A percentile compares a stretch with the other conserved stretches of the same genome.
These are phyloP conservation scores for Saksenaea vasiformis DNA, from an alignment of 371 early-diverging fungal genomes.

Conservation along the genomic window DNA sequence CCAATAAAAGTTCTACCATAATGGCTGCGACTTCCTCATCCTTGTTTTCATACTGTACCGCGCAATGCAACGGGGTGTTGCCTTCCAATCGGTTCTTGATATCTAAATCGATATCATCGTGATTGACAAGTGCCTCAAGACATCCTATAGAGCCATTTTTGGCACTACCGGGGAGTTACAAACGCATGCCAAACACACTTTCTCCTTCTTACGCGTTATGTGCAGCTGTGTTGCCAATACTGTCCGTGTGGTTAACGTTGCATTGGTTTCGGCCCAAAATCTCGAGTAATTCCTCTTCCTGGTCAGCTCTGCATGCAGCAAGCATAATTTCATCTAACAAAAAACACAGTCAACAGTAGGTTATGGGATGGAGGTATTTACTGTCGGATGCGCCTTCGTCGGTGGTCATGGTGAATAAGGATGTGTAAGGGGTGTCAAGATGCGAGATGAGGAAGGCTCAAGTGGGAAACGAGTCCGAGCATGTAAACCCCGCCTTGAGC, in stretches of 20 bases:
- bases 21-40: slow-evolving; percentile 50
- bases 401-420: slow-evolving; percentile 5
- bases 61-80: slow-evolving; percentile 69
- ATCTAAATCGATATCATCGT: slow-evolving; percentile 58
- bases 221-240: slow-evolving; percentile 65
- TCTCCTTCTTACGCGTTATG: slow-evolving; percentile 64
- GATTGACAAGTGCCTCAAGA: slow-evolving; percentile 55
- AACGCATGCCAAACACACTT: background rate
- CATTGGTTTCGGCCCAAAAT: slow-evolving; percentile 37
- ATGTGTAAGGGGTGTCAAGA: background rate
- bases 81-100: slow-evolving; percentile 55
- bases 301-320: slow-evolving; percentile 58
- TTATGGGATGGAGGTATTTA: background rate
- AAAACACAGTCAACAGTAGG: background rate
- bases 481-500: too few species aligned
- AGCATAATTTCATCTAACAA: slow-evolving; percentile 54
- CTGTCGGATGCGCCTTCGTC: slow-evolving; percentile 14
- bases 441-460: background rate
- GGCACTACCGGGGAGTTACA: slow-evolving; percentile 39
- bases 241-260: slow-evolving; percentile 60
- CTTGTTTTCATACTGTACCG: slow-evolving; percentile 49
- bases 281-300: slow-evolving; percentile 48
- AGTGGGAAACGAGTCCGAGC: background rate
- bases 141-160: slow-evolving; percentile 60
- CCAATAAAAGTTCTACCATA: slow-evolving; percentile 57